phyloP scores from a whole-genome alignment of 768 basidiomycete genomes.

The Suillus subalutaceus region DNA sequence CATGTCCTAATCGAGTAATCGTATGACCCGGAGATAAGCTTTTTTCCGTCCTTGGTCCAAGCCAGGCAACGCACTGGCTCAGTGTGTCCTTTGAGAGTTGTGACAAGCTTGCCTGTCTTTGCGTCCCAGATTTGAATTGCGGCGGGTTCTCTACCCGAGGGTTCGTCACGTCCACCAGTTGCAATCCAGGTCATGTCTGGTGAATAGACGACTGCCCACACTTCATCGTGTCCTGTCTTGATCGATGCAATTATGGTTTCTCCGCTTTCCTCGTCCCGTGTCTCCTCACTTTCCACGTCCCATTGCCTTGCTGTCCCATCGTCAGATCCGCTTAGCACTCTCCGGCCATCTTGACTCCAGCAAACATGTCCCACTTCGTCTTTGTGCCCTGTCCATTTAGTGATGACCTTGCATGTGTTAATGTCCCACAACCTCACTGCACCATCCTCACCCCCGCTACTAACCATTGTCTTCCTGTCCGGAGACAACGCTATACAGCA shows the following conservation, averaged over 20 bases:
- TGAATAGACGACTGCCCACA: background rate
- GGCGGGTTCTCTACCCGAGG: background rate
- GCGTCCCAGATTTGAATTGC: slow-evolving; percentile 3
- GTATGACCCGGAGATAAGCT: background rate
- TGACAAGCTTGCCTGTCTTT: slow-evolving; percentile 3
- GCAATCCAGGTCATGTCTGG: slow-evolving; percentile 10
- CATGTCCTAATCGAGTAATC: background rate
- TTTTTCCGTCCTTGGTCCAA: background rate
- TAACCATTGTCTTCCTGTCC: slow-evolving; percentile 19
- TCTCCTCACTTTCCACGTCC: background rate
- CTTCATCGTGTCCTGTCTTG: background rate
- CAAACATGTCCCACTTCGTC: accelerated
- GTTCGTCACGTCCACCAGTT: background rate
- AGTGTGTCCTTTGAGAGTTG: background rate
- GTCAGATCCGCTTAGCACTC: background rate
- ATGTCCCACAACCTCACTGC: background rate
- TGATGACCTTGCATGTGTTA: background rate
- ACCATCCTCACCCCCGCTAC: background rate
- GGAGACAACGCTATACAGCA: background rate
- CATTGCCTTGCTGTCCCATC: background rate
- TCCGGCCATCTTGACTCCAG: background rate
- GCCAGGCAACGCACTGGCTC: background rate
- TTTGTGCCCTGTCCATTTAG: background rate
- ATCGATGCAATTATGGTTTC: background rate
- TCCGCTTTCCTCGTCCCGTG: too few species aligned